Evolutionary conservation across 1,284 basidiomycete genomes (phyloP).

Genomic region (Albatrellus sp.): DNA sequence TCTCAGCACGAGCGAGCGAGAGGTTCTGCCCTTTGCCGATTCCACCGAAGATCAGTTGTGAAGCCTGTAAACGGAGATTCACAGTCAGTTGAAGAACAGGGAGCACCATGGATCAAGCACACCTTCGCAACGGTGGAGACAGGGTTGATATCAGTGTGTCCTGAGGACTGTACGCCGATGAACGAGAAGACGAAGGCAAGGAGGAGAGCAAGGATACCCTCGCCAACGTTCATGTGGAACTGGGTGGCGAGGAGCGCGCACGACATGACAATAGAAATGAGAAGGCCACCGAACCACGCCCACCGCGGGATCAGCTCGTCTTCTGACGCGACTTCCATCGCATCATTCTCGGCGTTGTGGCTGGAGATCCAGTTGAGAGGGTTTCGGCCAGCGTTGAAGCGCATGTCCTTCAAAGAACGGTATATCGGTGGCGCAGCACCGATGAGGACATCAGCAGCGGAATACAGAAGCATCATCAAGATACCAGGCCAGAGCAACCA

Average conservation of each 20-base stretch:
- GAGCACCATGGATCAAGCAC: constrained; percentile 6
- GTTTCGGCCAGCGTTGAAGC: constrained; percentile 9
- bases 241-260: constrained; percentile 42
- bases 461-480: constrained; percentile 37
- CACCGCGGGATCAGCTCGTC: constrained; percentile 43
- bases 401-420: constrained; percentile 9
- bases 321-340: constrained; percentile 30
- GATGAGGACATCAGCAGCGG: constrained; percentile 19
- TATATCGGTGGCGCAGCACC: constrained; percentile 10
- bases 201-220: constrained; percentile 40
- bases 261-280: constrained; percentile 36
- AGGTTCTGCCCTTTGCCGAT: constrained; percentile 35
- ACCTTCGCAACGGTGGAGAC: constrained; percentile 44
- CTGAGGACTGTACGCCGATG: constrained; percentile 52
- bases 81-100: background rate
- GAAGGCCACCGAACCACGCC: constrained; percentile 44
- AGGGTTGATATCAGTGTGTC: constrained; percentile 48
- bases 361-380: constrained; percentile 12
- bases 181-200: constrained; percentile 61
- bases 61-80: constrained; percentile 21
- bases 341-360: constrained; percentile 25
- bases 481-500: constrained; percentile 65
- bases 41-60: constrained; percentile 52
- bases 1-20: constrained; percentile 25
- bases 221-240: constrained; percentile 47